phyloP scores from a whole-genome alignment of 2,329 filamentous ascomycete species.

The Tolypocladium capitatum region DNA sequence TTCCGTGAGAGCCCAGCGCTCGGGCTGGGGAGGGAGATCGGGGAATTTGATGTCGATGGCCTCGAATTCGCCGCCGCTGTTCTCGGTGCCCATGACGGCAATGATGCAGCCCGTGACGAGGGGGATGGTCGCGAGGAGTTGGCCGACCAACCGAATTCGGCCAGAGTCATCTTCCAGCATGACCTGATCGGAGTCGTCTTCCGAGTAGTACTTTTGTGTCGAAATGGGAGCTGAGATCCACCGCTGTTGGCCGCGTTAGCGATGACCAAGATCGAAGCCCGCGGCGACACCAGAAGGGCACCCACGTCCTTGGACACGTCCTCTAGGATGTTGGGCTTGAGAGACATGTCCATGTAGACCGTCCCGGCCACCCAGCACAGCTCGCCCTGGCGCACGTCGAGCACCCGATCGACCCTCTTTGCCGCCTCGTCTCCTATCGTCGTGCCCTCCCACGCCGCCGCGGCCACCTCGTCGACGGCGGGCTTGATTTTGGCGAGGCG shows the following conservation, averaged over 20 bases:
- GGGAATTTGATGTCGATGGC: conserved; percentile 82
- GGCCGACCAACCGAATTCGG: conserved; percentile 65
- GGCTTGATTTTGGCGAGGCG: conserved; percentile 81
- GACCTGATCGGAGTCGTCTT: conserved; percentile 48
- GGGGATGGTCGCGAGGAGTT: conserved; percentile 50
- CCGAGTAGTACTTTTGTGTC: conserved; percentile 61
- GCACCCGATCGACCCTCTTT: conserved; percentile 67
- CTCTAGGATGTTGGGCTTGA: conserved; percentile 92
- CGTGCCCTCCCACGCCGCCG: conserved; percentile 63
- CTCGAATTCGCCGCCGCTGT: conserved; percentile 81
- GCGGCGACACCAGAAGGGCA: background rate
- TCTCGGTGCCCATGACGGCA: conserved; percentile 90
- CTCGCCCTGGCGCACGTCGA: conserved; percentile 91
- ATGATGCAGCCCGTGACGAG: conserved; percentile 90
- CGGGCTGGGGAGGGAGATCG: conserved; percentile 70
- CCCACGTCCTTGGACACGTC: conserved; percentile 84
- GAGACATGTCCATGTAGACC: conserved; percentile 90
- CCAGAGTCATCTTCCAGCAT: conserved; percentile 96
- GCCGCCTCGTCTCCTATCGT: conserved; percentile 67
- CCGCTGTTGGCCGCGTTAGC: conserved; percentile 38
- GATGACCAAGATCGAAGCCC: conserved; percentile 1
- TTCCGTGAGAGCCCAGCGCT: conserved; percentile 61
- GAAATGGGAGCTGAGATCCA: conserved; percentile 77
- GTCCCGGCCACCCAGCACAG: conserved; percentile 93
- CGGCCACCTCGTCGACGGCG: conserved; percentile 60